Percentiles rank a stretch among this genome's conserved stretches.
phyloP scores from a whole-genome alignment of 2,329 filamentous ascomycete species.

The Penicillium sp. region DNA sequence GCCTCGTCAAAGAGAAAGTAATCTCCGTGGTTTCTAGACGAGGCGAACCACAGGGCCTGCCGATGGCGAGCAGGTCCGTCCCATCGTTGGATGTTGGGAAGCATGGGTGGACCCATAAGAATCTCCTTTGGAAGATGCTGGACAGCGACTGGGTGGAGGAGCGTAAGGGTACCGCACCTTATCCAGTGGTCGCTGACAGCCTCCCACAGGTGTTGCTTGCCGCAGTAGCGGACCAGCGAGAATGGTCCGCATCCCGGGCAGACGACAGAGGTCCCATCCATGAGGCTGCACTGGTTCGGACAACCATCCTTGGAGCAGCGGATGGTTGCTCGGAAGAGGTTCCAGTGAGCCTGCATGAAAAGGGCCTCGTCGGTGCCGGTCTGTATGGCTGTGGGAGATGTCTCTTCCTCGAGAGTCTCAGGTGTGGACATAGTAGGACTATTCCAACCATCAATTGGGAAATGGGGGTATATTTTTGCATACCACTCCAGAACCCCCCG shows the following conservation, averaged over 20 bases:
- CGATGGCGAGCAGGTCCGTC: slow-evolving; percentile 40
- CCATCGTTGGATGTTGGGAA: slow-evolving; percentile 30
- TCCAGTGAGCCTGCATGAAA: background rate
- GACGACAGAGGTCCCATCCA: slow-evolving; percentile 34
- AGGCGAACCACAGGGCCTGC: slow-evolving; percentile 34
- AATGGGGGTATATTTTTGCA: background rate
- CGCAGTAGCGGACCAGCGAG: slow-evolving; percentile 42
- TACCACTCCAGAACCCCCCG: background rate
- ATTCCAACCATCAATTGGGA: background rate
- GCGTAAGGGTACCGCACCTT: slow-evolving; percentile 21
- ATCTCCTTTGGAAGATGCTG: slow-evolving; percentile 23
- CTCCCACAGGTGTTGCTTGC: slow-evolving; percentile 35
- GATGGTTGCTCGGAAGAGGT: background rate
- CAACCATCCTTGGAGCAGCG: slow-evolving; percentile 31
- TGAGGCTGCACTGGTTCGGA: slow-evolving; percentile 30
- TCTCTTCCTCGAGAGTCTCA: background rate
- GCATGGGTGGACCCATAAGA: slow-evolving; percentile 23
- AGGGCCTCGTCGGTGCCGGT: background rate
- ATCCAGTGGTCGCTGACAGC: slow-evolving; percentile 41
- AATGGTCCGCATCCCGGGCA: slow-evolving; percentile 44
- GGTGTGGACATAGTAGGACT: background rate
- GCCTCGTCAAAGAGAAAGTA: slow-evolving; percentile 40
- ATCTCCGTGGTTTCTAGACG: slow-evolving; percentile 26
- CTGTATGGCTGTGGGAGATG: slow-evolving; percentile 2
- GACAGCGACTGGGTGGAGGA: slow-evolving; percentile 23